Evolutionary conservation across 305 asterid genomes (phyloP).

Genomic region (Fraxinus greggii): DNA sequence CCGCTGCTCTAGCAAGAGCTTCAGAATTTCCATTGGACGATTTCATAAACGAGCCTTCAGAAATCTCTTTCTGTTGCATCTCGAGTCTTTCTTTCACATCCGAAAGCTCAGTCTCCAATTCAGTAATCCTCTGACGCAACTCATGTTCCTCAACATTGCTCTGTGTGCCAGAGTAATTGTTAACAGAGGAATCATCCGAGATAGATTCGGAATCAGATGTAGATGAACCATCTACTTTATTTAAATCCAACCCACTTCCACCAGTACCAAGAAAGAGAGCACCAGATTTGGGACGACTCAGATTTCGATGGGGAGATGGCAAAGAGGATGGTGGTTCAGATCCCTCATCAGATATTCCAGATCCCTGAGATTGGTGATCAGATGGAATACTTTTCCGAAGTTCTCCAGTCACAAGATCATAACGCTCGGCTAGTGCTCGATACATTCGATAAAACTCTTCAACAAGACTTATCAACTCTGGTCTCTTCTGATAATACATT

Average conservation of each 20-base stretch:
- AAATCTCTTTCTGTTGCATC: constrained; percentile 31
- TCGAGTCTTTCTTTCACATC: constrained; percentile 50
- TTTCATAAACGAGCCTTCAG: constrained; percentile 27
- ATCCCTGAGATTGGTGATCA: constrained; percentile 84
- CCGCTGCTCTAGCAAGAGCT: constrained; percentile 34
- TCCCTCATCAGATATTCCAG: constrained; percentile 68
- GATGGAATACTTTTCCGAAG: constrained; percentile 65
- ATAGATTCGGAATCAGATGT: constrained; percentile 75
- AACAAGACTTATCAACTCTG: constrained; percentile 66
- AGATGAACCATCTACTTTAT: constrained; percentile 73
- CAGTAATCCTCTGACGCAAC: constrained; percentile 46
- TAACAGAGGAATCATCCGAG: constrained; percentile 75
- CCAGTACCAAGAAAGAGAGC: constrained; percentile 67
- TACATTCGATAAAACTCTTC: constrained; percentile 87
- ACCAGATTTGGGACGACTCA: constrained; percentile 47
- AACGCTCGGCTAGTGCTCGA: constrained; percentile 81
- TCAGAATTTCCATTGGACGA: constrained; percentile 30
- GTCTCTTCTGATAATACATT: constrained; percentile 83
- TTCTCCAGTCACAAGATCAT: constrained; percentile 80
- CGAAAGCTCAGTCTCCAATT: constrained; percentile 58
- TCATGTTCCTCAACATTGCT: constrained; percentile 52
- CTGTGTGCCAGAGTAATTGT: constrained; percentile 48
- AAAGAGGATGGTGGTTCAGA: constrained; percentile 57
- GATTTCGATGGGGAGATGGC: constrained; percentile 50
- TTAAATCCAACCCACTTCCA: constrained; percentile 55